Conservation (phyloP, 2,329 filamentous ascomycete genomes). For the Phialemoniopsis sp. region DNA sequence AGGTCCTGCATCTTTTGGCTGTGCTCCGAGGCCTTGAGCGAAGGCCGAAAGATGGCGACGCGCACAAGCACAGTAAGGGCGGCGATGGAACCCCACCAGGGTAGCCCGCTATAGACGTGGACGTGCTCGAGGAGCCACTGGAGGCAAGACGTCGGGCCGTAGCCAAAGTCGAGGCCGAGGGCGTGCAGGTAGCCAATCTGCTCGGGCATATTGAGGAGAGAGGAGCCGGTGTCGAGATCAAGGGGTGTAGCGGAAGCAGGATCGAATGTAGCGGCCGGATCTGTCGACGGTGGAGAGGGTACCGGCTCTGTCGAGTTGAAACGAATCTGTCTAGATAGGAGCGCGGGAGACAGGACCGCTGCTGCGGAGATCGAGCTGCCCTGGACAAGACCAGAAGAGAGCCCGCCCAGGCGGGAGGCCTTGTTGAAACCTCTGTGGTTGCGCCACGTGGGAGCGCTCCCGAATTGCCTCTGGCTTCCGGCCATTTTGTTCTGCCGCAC, state of each 20-base stretch:
- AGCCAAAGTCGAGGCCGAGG: constrained; percentile 85
- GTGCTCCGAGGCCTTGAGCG: constrained; percentile 57
- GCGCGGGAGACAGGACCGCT: constrained; percentile 10
- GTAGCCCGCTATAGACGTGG: constrained; percentile 69
- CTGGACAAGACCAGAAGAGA: too few relatives aligned
- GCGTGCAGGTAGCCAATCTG: constrained; percentile 77
- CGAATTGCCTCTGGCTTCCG: too few relatives aligned
- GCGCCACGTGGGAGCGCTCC: too few relatives aligned
- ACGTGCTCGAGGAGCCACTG: constrained; percentile 78
- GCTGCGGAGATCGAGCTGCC: constrained; percentile 2
- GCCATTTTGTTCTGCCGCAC: too few relatives aligned
- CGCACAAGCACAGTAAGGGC: constrained; percentile 63
- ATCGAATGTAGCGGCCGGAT: constrained; percentile 17
- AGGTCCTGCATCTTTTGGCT: constrained; percentile 51
- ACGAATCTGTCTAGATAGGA: constrained; percentile 12
- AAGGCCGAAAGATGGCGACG: constrained; percentile 59
- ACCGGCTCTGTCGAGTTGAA: background rate
- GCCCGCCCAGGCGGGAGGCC: too few relatives aligned
- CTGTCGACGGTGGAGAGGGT: constrained; percentile 7
- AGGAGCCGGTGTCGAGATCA: constrained; percentile 25
- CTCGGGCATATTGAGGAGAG: constrained; percentile 61
- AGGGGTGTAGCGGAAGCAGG: constrained; percentile 11
- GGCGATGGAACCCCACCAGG: constrained; percentile 79
- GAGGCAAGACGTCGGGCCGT: constrained; percentile 69
- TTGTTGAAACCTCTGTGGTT: too few relatives aligned